phyloP scores from a whole-genome alignment of 2,329 filamentous ascomycete genomes.

The Penicillium sp. region DNA sequence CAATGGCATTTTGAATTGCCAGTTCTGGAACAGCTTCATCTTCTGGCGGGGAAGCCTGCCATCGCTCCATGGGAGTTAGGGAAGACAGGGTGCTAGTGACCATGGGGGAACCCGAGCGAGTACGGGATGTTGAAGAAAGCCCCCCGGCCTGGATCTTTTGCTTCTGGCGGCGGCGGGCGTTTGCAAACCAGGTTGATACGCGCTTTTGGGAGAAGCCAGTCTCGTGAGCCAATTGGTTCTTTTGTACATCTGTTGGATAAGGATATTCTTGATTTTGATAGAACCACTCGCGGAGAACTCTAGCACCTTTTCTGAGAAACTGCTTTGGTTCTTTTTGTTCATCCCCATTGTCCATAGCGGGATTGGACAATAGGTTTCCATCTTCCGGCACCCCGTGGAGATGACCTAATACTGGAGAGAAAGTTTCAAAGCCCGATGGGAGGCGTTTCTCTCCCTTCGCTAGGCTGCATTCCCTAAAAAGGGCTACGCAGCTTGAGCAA shows the following conservation, averaged over 20 bases:
- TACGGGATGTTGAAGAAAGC: slow-evolving; percentile 23
- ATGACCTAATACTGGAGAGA: slow-evolving; percentile 48
- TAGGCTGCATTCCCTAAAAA: slow-evolving; percentile 53
- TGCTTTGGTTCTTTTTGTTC: slow-evolving; percentile 34
- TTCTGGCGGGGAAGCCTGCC: slow-evolving; percentile 47
- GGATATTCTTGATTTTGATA: slow-evolving; percentile 47
- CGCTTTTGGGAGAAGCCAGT: slow-evolving; percentile 49
- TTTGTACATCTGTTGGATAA: slow-evolving; percentile 51
- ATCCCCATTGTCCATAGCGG: not conserved
- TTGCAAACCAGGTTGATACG: slow-evolving; percentile 53
- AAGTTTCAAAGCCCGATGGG: slow-evolving; percentile 49
- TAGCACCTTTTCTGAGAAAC: slow-evolving; percentile 47
- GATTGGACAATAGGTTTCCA: slow-evolving; percentile 2
- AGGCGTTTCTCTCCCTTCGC: slow-evolving; percentile 47
- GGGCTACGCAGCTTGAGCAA: slow-evolving; percentile 52
- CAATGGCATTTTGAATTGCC: slow-evolving; percentile 40
- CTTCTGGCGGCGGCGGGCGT: slow-evolving; percentile 50
- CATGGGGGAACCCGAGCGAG: slow-evolving; percentile 47
- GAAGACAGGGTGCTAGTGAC: slow-evolving; percentile 33
- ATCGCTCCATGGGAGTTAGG: slow-evolving; percentile 51
- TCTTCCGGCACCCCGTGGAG: slow-evolving; percentile 51
- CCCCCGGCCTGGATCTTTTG: slow-evolving; percentile 26
- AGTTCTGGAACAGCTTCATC: slow-evolving; percentile 45
- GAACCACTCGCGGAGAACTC: slow-evolving; percentile 49
- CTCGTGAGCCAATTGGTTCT: slow-evolving; percentile 39